These are phyloP conservation scores for Leccinum glutinopallens DNA, from an alignment of 1,284 basidiomycete species.

Conservation along the genomic window DNA sequence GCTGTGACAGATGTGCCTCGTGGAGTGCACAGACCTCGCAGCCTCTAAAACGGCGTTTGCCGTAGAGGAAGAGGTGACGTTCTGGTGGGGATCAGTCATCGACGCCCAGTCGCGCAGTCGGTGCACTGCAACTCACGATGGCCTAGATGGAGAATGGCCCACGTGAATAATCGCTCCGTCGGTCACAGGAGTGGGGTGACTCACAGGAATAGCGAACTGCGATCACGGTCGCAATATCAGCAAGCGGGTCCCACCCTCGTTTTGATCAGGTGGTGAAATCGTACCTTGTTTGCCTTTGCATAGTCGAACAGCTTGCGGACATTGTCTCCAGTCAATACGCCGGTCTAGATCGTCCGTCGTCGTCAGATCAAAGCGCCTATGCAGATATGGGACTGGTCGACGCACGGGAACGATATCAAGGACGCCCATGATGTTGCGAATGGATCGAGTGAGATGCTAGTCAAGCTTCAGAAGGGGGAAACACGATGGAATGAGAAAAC, in stretches of 20 bases:
- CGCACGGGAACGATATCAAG: conserved; percentile 62
- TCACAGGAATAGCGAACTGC: conserved; percentile 73
- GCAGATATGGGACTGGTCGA: conserved; percentile 13
- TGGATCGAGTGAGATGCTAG: conserved; percentile 17
- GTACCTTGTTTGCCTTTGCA: conserved; percentile 66
- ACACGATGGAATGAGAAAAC: conserved; percentile 13
- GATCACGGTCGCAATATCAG: conserved; percentile 9
- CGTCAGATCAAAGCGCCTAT: conserved; percentile 19
- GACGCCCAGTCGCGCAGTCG: conserved; percentile 7
- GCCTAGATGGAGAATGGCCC: conserved; percentile 41
- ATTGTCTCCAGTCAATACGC: conserved; percentile 74
- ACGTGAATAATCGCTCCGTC: background rate
- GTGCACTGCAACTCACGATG: conserved; percentile 49
- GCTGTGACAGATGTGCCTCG: conserved; percentile 4
- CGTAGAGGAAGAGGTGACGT: conserved; percentile 76
- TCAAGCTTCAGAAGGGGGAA: background rate
- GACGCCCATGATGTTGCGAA: conserved; percentile 46
- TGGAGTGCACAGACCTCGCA: conserved; percentile 50
- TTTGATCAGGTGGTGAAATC: conserved; percentile 20
- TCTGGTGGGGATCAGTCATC: conserved; percentile 38
- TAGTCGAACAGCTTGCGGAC: conserved; percentile 76
- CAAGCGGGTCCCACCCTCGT: background rate
- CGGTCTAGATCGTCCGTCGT: conserved; percentile 48
- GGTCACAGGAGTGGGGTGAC: conserved; percentile 29
- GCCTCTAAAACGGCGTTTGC: conserved; percentile 79